Evolutionary conservation across 2,329 filamentous ascomycete genomes (phyloP).

Genomic region (Aspergillus calidoustus): DNA sequence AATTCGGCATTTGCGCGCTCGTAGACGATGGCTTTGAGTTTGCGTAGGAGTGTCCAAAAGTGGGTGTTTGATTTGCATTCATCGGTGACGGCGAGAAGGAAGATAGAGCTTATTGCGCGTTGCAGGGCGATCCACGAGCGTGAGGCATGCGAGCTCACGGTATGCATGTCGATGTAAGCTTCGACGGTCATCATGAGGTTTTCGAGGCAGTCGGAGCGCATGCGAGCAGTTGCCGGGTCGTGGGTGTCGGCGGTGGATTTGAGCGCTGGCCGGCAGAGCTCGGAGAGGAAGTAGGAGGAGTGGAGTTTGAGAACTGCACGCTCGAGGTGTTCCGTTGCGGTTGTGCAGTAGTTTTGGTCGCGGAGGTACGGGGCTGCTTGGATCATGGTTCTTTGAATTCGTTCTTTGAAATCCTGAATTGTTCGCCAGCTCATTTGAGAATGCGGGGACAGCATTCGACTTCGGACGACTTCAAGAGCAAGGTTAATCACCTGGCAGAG

Average conservation of each 20-base stretch:
- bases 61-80: conserved; percentile 48
- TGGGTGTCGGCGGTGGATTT: conserved; percentile 54
- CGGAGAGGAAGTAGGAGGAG: conserved; percentile 65
- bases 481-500: conserved; percentile 60
- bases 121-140: conserved; percentile 54
- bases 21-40: conserved; percentile 50
- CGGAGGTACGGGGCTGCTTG: conserved; percentile 63
- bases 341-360: conserved; percentile 51
- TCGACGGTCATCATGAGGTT: conserved; percentile 62
- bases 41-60: conserved; percentile 45
- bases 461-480: conserved; percentile 62
- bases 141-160: conserved; percentile 47
- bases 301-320: conserved; percentile 65
- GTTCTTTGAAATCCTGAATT: conserved; percentile 61
- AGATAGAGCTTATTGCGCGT: conserved; percentile 53
- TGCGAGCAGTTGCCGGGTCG: conserved; percentile 41
- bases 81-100: conserved; percentile 51
- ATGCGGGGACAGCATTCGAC: conserved; percentile 59
- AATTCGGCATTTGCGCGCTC: conserved; percentile 46
- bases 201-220: conserved; percentile 60
- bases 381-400: conserved; percentile 61
- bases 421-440: conserved; percentile 58
- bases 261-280: conserved; percentile 65
- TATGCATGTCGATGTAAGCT: conserved; percentile 62
- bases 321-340: conserved; percentile 58